phyloP scores from a whole-genome alignment of 305 asterid genomes.

The Ilex paraguariensis region DNA sequence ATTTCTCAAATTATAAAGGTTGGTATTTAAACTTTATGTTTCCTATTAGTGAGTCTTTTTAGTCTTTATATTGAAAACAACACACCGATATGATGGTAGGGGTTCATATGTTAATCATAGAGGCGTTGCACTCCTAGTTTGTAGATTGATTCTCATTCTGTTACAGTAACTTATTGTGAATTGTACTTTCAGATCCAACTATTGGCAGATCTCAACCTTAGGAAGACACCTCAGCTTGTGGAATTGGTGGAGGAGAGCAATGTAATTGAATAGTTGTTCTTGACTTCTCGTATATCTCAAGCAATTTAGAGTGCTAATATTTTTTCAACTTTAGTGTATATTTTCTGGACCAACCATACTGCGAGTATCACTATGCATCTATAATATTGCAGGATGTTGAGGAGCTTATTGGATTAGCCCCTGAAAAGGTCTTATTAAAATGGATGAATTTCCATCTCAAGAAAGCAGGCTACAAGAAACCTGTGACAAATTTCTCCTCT shows the following conservation, averaged over 20 bases:
- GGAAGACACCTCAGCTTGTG: no score
- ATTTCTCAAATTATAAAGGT: constrained; percentile 6
- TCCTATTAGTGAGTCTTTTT: neutral
- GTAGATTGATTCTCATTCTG: no score
- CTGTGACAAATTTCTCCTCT: neutral
- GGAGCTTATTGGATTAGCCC: neutral
- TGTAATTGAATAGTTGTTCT: no score
- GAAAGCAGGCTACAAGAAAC: constrained; percentile 3
- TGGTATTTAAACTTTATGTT: neutral
- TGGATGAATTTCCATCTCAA: constrained; percentile 6
- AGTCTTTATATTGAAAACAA: neutral
- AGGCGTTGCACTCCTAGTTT: neutral
- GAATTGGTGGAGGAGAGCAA: no score
- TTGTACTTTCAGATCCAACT: constrained; percentile 1
- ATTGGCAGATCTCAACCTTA: neutral
- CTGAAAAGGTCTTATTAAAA: neutral
- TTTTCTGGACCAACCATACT: no score
- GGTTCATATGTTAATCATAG: neutral
- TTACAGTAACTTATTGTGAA: no score
- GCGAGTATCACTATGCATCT: no score
- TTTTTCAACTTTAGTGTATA: no score
- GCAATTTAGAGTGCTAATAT: no score
- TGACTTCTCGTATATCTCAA: no score
- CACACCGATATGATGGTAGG: neutral
- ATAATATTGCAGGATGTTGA: constrained; percentile 1